Evolutionary conservation across 371 early-diverging fungal species (phyloP).

Genomic region (Rhizopus delemar): DNA sequence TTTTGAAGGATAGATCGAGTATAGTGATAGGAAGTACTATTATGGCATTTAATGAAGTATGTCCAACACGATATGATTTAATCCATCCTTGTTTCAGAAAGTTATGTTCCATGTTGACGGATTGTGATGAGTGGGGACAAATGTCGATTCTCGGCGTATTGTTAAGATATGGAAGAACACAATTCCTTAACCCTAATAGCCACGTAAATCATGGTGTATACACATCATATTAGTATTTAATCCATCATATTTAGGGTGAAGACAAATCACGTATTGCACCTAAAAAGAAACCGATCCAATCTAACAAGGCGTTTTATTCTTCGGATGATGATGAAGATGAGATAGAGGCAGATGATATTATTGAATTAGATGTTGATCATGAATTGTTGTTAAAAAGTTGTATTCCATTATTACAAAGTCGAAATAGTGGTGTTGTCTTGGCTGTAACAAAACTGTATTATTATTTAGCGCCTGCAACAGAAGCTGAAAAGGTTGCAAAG

Average conservation of each 20-base stretch:
- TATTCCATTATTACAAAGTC: slow-evolving; percentile 80
- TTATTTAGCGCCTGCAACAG: slow-evolving; percentile 71
- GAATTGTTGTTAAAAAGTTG: slow-evolving; percentile 69
- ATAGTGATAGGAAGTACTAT: slow-evolving; percentile 87
- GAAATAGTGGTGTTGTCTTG: slow-evolving; percentile 86
- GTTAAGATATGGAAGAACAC: slow-evolving; percentile 75
- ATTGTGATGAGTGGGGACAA: slow-evolving; percentile 96
- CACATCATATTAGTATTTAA: not conserved
- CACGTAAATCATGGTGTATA: slow-evolving; percentile 24
- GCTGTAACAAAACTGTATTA: slow-evolving; percentile 72
- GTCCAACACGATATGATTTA: slow-evolving; percentile 81
- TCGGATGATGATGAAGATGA: slow-evolving; percentile 35
- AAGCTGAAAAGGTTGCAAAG: slow-evolving; percentile 64
- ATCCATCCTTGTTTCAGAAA: slow-evolving; percentile 90
- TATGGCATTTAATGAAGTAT: slow-evolving; percentile 83
- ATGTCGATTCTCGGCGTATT: slow-evolving; percentile 81
- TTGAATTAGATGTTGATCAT: slow-evolving; percentile 74
- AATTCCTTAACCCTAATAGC: slow-evolving; percentile 64
- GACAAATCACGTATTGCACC: slow-evolving; percentile 35
- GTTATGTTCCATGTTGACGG: slow-evolving; percentile 80
- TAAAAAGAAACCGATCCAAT: slow-evolving; percentile 19
- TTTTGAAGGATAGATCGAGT: slow-evolving; percentile 84
- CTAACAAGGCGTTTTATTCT: slow-evolving; percentile 40
- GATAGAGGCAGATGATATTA: slow-evolving; percentile 31
- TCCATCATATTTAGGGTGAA: slow-evolving; percentile 29